A percentile compares a stretch with the other conserved stretches of the same genome.
These are phyloP conservation scores for Vinca major DNA, from an alignment of 305 asterid genomes.

Conservation along the genomic window DNA sequence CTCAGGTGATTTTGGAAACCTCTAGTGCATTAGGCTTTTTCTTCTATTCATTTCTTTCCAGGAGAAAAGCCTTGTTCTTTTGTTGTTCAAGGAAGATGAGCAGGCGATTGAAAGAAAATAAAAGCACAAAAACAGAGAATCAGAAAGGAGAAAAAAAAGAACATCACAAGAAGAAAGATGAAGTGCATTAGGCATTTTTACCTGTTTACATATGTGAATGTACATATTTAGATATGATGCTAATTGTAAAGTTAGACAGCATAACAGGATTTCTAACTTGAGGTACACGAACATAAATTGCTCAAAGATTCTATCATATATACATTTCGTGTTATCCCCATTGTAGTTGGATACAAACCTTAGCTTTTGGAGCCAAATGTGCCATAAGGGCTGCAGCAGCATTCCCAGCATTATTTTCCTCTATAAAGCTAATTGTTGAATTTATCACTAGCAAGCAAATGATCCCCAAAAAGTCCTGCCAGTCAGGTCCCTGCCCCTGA, in stretches of 20 bases:
- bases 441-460: constrained; percentile 19
- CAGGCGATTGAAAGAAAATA: neutral
- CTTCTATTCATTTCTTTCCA: neutral
- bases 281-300: neutral
- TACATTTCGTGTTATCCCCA: neutral
- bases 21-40: neutral
- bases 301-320: neutral
- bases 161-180: neutral
- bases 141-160: neutral
- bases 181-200: neutral
- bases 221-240: neutral
- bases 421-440: constrained; percentile 22
- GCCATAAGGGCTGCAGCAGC: constrained; percentile 31
- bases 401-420: constrained; percentile 27
- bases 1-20: neutral
- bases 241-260: neutral
- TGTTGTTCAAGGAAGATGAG: neutral
- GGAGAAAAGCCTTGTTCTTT: neutral
- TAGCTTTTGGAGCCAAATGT: constrained; percentile 23
- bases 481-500: constrained; percentile 25
- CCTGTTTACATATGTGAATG: neutral
- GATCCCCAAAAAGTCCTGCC: constrained; percentile 24
- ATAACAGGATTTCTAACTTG: neutral
- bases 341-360: constrained; percentile 8
- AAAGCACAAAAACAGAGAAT: neutral